A percentile compares a stretch with the other conserved stretches of the same genome.
These are phyloP conservation scores for Penicillium lagena DNA, from an alignment of 495 filamentous ascomycete species.

Conservation along the genomic window DNA sequence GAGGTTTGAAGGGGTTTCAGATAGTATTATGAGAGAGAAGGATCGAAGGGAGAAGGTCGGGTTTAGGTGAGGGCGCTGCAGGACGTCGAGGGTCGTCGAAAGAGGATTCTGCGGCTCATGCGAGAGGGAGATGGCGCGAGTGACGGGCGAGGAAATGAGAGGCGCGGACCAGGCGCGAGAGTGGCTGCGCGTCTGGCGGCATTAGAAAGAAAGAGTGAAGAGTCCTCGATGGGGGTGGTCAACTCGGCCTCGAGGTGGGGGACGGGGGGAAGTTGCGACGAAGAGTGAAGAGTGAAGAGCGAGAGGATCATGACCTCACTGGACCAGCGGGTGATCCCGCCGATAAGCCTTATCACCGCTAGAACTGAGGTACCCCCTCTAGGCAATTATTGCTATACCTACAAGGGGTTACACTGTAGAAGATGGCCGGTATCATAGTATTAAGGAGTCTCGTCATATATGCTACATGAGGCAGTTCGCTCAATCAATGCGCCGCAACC, in stretches of 20 bases:
- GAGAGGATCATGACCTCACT: slow-evolving; percentile 16
- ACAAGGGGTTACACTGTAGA: neutral
- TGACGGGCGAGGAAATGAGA: slow-evolving; percentile 7
- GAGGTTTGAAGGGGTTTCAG: neutral
- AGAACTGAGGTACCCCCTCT: too few relatives aligned
- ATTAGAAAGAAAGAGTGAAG: slow-evolving; percentile 7
- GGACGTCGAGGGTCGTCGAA: too few relatives aligned
- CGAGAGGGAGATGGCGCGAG: neutral
- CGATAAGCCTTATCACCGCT: slow-evolving; percentile 18
- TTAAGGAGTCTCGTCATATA: slow-evolving; percentile 26
- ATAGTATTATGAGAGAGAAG: neutral
- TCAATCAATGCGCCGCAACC: slow-evolving; percentile 20
- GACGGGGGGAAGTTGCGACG: neutral
- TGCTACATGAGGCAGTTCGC: slow-evolving; percentile 26
- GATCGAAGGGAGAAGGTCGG: neutral
- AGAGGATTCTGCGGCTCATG: slow-evolving; percentile 1
- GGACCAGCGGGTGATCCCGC: slow-evolving; percentile 16
- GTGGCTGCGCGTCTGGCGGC: slow-evolving; percentile 5
- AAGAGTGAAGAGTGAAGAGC: slow-evolving; percentile 1
- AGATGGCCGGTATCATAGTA: slow-evolving; percentile 22
- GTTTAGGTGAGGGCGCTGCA: neutral
- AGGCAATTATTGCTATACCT: neutral
- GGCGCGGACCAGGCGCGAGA: slow-evolving; percentile 8
- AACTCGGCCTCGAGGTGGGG: too few relatives aligned
- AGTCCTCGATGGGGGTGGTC: too few relatives aligned